Conservation (phyloP, 495 filamentous ascomycete genomes). For the Diplogelasinospora grovesii region DNA sequence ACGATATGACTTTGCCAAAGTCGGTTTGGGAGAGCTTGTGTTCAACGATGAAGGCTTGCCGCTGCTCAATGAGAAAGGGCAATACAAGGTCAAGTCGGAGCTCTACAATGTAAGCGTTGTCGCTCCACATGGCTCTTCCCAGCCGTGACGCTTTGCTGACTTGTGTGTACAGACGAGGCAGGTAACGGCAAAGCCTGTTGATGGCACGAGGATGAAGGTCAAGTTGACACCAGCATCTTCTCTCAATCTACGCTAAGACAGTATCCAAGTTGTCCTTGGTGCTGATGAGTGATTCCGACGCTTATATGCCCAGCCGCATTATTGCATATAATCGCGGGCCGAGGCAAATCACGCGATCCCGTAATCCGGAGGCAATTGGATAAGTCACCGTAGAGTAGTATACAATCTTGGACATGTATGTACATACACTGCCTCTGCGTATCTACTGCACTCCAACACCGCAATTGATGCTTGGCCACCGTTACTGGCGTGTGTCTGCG, state of each 20-base stretch:
- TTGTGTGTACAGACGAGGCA: conserved; percentile 16
- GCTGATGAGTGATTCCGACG: background rate
- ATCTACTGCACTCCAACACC: too few species aligned
- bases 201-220: conserved; percentile 30
- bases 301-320: too few species aligned
- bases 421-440: too few species aligned
- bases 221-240: conserved; percentile 5
- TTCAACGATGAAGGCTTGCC: conserved; percentile 29
- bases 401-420: too few species aligned
- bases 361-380: too few species aligned
- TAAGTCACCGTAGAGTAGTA: too few species aligned
- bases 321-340: too few species aligned
- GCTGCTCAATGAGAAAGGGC: conserved; percentile 30
- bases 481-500: too few species aligned
- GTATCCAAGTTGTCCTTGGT: too few species aligned
- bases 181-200: conserved; percentile 32
- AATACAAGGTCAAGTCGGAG: conserved; percentile 33
- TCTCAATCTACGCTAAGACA: background rate
- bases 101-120: conserved; percentile 39
- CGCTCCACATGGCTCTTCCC: background rate
- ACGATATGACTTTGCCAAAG: conserved; percentile 38
- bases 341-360: too few species aligned
- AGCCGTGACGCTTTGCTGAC: conserved; percentile 2
- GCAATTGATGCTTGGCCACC: too few species aligned
- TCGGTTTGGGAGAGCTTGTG: conserved; percentile 37